Percentiles rank a stretch among this genome's conserved stretches.
These are phyloP conservation scores for Pythium insidiosum DNA, from an alignment of 352 stramenopile genomes.

Conservation along the genomic window DNA sequence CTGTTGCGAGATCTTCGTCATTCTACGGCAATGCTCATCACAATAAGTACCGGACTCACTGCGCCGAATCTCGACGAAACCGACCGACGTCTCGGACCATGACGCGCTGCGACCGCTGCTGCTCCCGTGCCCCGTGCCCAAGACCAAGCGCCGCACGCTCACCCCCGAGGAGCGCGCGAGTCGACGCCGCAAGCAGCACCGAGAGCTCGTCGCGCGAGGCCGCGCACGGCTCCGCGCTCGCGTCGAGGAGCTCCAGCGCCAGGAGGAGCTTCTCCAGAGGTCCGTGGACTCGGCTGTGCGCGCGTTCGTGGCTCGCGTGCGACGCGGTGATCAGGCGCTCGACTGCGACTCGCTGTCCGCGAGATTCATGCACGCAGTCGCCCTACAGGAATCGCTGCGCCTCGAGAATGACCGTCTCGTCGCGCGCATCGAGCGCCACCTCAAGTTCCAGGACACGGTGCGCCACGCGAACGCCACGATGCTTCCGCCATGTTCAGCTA, in stretches of 20 bases:
- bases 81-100: too few species aligned
- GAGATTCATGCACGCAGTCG: slow-evolving; percentile 2
- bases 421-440: background rate
- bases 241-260: background rate
- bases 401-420: slow-evolving; percentile 1
- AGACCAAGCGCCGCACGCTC: too few species aligned
- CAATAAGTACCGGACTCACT: too few species aligned
- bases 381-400: background rate
- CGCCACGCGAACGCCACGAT: background rate
- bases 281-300: background rate
- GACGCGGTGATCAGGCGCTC: background rate
- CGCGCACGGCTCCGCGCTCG: slow-evolving; percentile 1
- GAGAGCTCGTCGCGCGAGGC: too few species aligned
- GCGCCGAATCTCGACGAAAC: background rate
- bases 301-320: background rate
- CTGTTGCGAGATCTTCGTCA: too few species aligned
- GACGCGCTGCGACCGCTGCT: too few species aligned
- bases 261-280: slow-evolving; percentile 1
- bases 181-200: too few species aligned
- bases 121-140: too few species aligned
- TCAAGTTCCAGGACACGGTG: background rate
- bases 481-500: background rate
- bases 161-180: too few species aligned
- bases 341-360: background rate
- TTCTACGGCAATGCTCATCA: too few species aligned